Evolutionary conservation across 371 early-diverging fungal genomes (phyloP), one percentile per base, ranked within the genome.

Genomic region (Apophysomyces elegans): DNA sequence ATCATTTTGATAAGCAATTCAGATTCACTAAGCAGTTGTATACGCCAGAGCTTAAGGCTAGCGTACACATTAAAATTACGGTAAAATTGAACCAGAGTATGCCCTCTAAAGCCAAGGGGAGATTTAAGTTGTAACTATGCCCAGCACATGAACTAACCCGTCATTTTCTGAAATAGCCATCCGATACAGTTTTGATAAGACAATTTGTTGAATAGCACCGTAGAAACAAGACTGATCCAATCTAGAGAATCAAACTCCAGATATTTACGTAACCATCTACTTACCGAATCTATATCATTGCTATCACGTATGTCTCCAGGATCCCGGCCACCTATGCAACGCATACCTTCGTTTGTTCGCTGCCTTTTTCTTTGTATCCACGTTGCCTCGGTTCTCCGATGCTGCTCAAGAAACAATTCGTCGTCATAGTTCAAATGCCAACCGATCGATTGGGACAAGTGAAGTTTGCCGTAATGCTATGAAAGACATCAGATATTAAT

Each of bases 61-160:
- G 46, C 36, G n/a, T 62, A 62, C 11, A 46, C 62, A 62, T 62
- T 62, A 36, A 45, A 62, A 46, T 62, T 62, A 13, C 62, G 26
- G 26, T 46, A 45, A 16, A 46, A 62, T 26, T 62, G 47, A 6
- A 44, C 26, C 26, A 47, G 36, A 14, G 62, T 50, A 46, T 47
- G 35, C 7, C 62, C 62, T 8, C 62, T 47, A 36, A 26, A 13
- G 35, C 14, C 14, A 38, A 8, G 5, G 44, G 18, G 11, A 21
- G 43, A 7, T 7, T 7, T 58, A 14, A 36, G 58, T 21, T 36
- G 38, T 21, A 16, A 11, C 14, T 6, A 16, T 36, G 7, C 32
- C 11, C 21, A 21, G 5, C 14, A n/a, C 13, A 13, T 36, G 59
- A 50, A n/a, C 43, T 32, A 21, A 60, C 60, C 60, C 41, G 18